These are phyloP conservation scores for Lonicera japonica DNA, from an alignment of 129 eudicot species.

Conservation along the genomic window DNA sequence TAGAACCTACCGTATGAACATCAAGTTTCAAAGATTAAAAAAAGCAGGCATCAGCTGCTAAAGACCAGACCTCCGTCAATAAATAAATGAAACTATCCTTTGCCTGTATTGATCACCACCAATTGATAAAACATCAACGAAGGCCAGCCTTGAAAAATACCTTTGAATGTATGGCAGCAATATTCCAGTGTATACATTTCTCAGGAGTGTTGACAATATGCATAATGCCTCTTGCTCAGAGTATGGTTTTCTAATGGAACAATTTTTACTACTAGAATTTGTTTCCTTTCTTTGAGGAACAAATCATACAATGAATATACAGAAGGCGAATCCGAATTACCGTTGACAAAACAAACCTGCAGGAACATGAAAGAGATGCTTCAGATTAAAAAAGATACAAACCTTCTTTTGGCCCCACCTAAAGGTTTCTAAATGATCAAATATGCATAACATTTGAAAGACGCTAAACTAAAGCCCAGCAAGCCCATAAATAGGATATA, in stretches of 20 bases:
- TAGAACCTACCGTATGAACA: background rate
- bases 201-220: slow-evolving; percentile 7
- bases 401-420: background rate
- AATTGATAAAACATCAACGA: background rate
- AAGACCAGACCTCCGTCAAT: too few relatives aligned
- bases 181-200: slow-evolving; percentile 14
- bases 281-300: slow-evolving; percentile 16
- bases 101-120: background rate
- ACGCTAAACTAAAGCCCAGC: background rate
- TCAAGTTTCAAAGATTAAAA: background rate
- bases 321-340: slow-evolving; percentile 35
- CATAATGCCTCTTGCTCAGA: background rate
- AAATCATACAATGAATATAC: slow-evolving; percentile 30
- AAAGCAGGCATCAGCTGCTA: background rate
- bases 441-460: background rate
- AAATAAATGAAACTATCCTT: too few relatives aligned
- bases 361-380: slow-evolving; percentile 63
- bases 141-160: slow-evolving; percentile 7
- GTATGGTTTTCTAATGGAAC: background rate
- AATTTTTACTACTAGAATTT: background rate
- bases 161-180: background rate
- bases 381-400: slow-evolving; percentile 40
- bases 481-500: background rate
- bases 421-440: background rate
- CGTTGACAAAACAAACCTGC: slow-evolving; percentile 66